Percentiles rank a stretch among this genome's conserved stretches.
Conservation (phyloP, 2,329 filamentous ascomycete genomes). For the Blastomyces parvus region DNA sequence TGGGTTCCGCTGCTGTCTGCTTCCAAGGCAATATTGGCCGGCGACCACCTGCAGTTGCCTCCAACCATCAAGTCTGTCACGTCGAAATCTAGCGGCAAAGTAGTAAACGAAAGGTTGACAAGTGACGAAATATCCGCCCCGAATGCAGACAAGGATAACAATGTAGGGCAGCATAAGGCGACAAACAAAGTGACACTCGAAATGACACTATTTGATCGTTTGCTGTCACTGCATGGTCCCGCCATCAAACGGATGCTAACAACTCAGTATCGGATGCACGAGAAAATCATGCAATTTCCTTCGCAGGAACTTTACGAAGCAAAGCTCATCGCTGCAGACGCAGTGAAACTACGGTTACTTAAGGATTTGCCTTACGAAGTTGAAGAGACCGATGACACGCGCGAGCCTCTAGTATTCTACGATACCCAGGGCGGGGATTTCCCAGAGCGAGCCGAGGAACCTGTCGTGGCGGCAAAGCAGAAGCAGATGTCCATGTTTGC, state of each 20-base stretch:
- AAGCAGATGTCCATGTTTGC: conserved; percentile 46
- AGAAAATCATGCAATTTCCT: conserved; percentile 89
- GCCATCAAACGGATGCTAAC: conserved; percentile 90
- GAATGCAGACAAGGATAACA: conserved; percentile 19
- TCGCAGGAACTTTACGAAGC: conserved; percentile 80
- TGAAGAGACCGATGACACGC: conserved; percentile 72
- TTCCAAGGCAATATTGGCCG: conserved; percentile 79
- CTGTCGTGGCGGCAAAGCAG: conserved; percentile 38
- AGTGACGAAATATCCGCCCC: conserved; percentile 14
- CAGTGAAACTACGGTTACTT: conserved; percentile 65
- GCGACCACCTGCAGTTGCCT: conserved; percentile 87
- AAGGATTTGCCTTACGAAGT: conserved; percentile 70
- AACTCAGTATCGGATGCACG: conserved; percentile 96
- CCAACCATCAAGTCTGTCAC: conserved; percentile 80
- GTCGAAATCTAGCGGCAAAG: conserved; percentile 41
- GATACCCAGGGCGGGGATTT: conserved; percentile 95
- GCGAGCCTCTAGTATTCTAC: conserved; percentile 80
- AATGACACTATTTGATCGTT: conserved; percentile 83
- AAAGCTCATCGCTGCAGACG: conserved; percentile 69
- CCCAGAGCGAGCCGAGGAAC: conserved; percentile 67
- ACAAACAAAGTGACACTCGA: conserved; percentile 51
- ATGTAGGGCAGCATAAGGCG: conserved; percentile 17
- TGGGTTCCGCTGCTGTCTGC: conserved; percentile 80
- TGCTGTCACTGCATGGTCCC: conserved; percentile 70
- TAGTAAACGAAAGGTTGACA: conserved; percentile 26